phyloP scores from a whole-genome alignment of 129 eudicot species.

The Heracleum sosnowskyi region DNA sequence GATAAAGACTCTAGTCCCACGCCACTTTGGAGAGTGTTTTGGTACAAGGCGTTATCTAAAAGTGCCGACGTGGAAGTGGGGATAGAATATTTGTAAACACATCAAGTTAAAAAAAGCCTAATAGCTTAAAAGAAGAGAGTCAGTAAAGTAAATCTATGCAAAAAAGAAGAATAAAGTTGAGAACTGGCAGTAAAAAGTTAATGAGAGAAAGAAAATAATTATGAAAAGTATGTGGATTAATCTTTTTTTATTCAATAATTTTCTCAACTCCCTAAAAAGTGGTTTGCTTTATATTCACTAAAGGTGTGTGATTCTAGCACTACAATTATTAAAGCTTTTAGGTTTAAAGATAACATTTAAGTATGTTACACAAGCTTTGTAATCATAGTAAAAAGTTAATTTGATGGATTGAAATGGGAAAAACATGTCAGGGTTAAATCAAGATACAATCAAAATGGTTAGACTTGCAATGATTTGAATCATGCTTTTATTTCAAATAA shows the following conservation, averaged over 20 bases:
- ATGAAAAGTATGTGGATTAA: neutral
- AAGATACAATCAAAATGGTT: too few relatives aligned
- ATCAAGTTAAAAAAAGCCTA: neutral
- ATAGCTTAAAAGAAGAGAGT: neutral
- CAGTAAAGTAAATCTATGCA: neutral
- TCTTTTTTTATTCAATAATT: neutral
- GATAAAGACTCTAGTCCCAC: slow-evolving; percentile 1
- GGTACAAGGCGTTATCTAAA: neutral
- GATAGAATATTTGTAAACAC: neutral
- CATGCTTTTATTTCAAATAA: too few relatives aligned
- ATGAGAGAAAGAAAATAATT: too few relatives aligned
- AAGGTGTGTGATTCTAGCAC: neutral
- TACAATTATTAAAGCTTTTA: slow-evolving; percentile 4
- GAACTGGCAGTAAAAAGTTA: neutral
- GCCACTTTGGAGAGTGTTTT: neutral
- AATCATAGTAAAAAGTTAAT: neutral
- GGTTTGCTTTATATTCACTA: neutral
- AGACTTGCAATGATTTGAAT: too few relatives aligned
- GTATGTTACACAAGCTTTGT: neutral
- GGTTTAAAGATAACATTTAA: neutral
- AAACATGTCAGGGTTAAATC: too few relatives aligned
- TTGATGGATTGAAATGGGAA: neutral
- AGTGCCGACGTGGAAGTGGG: neutral
- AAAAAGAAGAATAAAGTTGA: neutral
- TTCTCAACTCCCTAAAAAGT: slow-evolving; percentile 4